These are phyloP conservation scores for Malassezia caprae DNA, from an alignment of 1,284 basidiomycete species.

Conservation along the genomic window DNA sequence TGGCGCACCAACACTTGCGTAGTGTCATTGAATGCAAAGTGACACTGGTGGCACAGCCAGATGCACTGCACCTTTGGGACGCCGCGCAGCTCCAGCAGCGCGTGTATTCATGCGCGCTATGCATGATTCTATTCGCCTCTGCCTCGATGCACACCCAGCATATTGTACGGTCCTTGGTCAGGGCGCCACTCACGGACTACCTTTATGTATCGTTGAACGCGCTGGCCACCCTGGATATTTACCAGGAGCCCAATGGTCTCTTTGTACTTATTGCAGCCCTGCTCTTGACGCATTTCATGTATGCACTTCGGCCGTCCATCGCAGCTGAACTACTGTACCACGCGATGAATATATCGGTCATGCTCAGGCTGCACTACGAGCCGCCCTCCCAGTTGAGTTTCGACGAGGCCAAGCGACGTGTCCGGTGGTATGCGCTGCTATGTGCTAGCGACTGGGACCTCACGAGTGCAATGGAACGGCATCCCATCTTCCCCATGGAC, in stretches of 20 bases:
- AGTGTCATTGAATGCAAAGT: background rate
- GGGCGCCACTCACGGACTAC: background rate
- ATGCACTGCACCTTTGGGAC: background rate
- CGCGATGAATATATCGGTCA: background rate
- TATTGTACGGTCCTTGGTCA: background rate
- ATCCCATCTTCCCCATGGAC: background rate
- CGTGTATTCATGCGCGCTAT: background rate
- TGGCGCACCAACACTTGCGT: background rate
- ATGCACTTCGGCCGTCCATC: background rate
- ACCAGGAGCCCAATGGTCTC: background rate
- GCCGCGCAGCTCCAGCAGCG: background rate
- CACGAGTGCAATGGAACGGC: background rate
- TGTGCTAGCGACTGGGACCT: constrained; percentile 1
- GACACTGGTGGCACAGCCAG: background rate
- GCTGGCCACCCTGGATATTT: background rate
- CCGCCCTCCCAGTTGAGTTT: background rate
- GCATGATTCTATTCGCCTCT: background rate
- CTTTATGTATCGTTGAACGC: background rate
- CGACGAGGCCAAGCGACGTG: background rate
- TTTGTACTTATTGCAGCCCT: background rate
- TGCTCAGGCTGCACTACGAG: background rate
- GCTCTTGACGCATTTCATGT: background rate
- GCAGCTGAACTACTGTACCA: background rate
- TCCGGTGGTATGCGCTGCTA: background rate
- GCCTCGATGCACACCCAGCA: background rate